Evolutionary conservation across 139 green algal genomes (phyloP).

Genomic region (Dunaliella primolecta): DNA sequence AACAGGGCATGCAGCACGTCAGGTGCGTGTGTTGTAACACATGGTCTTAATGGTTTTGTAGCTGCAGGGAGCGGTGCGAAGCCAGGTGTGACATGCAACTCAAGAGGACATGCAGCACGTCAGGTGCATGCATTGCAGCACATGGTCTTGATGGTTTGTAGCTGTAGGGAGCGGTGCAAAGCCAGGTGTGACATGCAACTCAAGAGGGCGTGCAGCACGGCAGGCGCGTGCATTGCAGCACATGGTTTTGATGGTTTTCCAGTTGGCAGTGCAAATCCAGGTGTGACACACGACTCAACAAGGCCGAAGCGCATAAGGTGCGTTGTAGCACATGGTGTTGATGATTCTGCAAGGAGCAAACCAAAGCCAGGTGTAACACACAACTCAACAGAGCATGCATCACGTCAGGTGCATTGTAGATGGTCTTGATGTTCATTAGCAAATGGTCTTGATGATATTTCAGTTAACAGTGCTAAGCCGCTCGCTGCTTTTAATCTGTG

Average conservation of each 20-base stretch:
- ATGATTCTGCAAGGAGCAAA: slow-evolving; percentile 73
- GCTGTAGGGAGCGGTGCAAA: slow-evolving; percentile 67
- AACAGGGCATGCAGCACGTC: slow-evolving; percentile 82
- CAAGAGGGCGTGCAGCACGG: slow-evolving; percentile 81
- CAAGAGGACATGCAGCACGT: slow-evolving; percentile 81
- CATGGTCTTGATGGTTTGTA: slow-evolving; percentile 89
- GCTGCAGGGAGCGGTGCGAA: no score
- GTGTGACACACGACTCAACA: slow-evolving; percentile 76
- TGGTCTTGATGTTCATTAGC: no score
- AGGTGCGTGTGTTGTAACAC: slow-evolving; percentile 34
- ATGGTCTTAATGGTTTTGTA: slow-evolving; percentile 95
- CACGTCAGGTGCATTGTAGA: slow-evolving; percentile 51
- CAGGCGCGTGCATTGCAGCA: slow-evolving; percentile 39
- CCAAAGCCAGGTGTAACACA: neutral
- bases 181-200: slow-evolving; percentile 3
- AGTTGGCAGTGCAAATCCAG: slow-evolving; percentile 33
- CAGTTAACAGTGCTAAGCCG: no score
- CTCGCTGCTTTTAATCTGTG: no score
- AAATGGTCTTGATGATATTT: slow-evolving; percentile 88
- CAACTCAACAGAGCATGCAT: slow-evolving; percentile 75
- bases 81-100: slow-evolving; percentile 51
- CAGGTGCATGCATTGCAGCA: slow-evolving; percentile 39
- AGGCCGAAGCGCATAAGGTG: slow-evolving; percentile 69
- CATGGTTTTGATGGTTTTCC: slow-evolving; percentile 92
- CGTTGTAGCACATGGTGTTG: slow-evolving; percentile 64